Conservation (phyloP, 176 grass and related monocot genomes). For the Cymbopogon citratus region DNA sequence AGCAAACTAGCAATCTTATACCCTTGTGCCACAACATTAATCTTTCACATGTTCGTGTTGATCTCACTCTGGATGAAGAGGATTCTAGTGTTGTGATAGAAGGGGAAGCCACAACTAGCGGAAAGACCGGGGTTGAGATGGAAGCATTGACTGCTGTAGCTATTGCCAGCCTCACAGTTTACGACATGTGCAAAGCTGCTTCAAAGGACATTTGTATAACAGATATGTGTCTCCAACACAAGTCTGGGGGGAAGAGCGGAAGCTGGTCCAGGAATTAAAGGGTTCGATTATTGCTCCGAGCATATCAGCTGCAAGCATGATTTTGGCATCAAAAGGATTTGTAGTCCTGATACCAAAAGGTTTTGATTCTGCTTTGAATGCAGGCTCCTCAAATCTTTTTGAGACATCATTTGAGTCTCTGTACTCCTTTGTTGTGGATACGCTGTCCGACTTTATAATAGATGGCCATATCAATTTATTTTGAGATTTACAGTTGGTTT, state of each 20-base stretch:
- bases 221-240: conserved; percentile 65
- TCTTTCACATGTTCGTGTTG: conserved; percentile 74
- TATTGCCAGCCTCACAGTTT: conserved; percentile 79
- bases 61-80: conserved; percentile 77
- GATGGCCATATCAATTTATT: conserved; percentile 5
- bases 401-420: not conserved
- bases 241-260: conserved; percentile 85
- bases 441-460: not conserved
- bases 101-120: conserved; percentile 59
- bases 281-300: conserved; percentile 17
- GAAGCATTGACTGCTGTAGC: conserved; percentile 87
- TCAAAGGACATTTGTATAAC: conserved; percentile 89
- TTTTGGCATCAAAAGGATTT: not conserved
- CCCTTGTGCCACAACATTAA: conserved; percentile 84
- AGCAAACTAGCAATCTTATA: conserved; percentile 80
- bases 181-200: conserved; percentile 95
- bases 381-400: not conserved
- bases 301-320: not conserved
- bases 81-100: conserved; percentile 83
- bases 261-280: conserved; percentile 51
- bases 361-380: conserved; percentile 18
- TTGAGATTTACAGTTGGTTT: not conserved
- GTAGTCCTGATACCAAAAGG: not conserved
- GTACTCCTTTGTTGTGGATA: not conserved
- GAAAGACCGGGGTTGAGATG: conserved; percentile 90